Evolutionary conservation across 2,329 filamentous ascomycete genomes (phyloP).

Genomic region (Blastomyces parvus): DNA sequence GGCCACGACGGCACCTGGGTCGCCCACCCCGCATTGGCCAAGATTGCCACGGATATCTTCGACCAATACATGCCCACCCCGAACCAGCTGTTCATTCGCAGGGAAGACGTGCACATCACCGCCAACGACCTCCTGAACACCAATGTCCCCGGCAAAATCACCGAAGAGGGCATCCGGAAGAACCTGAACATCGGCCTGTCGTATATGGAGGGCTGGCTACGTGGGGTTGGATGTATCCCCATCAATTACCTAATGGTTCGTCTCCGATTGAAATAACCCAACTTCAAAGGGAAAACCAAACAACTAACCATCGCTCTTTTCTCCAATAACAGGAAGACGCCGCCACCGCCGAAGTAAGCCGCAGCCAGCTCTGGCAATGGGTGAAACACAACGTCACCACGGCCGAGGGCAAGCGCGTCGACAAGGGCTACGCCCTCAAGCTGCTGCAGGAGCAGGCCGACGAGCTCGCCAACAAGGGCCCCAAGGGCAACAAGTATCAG

Average conservation of each 20-base stretch:
- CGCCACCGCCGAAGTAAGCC: slow-evolving; percentile 89
- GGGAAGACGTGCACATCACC: slow-evolving; percentile 78
- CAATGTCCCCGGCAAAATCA: slow-evolving; percentile 88
- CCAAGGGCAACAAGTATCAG: slow-evolving; percentile 83
- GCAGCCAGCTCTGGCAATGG: slow-evolving; percentile 97
- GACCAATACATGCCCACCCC: slow-evolving; percentile 98
- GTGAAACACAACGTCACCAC: slow-evolving; percentile 63
- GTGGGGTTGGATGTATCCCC: slow-evolving; percentile 87
- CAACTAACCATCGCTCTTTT: not conserved
- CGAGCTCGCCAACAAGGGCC: slow-evolving; percentile 61
- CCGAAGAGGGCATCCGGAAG: slow-evolving; percentile 91
- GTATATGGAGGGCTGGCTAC: slow-evolving; percentile 98
- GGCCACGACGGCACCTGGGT: slow-evolving; percentile 98
- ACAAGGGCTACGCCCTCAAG: slow-evolving; percentile 82
- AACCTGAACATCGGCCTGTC: slow-evolving; percentile 93
- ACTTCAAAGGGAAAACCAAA: too few relatives aligned
- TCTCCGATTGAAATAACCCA: not conserved
- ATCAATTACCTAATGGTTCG: slow-evolving; percentile 89
- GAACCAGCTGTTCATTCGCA: slow-evolving; percentile 85
- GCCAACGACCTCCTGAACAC: slow-evolving; percentile 93
- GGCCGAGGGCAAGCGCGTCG: slow-evolving; percentile 79
- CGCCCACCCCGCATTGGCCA: slow-evolving; percentile 82
- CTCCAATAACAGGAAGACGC: slow-evolving; percentile 59
- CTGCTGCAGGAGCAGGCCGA: slow-evolving; percentile 79
- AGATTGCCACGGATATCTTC: slow-evolving; percentile 85